A percentile compares a stretch with the other conserved stretches of the same genome.
These are phyloP conservation scores for Russula sp. DNA, from an alignment of 768 basidiomycete genomes.

Conservation along the genomic window DNA sequence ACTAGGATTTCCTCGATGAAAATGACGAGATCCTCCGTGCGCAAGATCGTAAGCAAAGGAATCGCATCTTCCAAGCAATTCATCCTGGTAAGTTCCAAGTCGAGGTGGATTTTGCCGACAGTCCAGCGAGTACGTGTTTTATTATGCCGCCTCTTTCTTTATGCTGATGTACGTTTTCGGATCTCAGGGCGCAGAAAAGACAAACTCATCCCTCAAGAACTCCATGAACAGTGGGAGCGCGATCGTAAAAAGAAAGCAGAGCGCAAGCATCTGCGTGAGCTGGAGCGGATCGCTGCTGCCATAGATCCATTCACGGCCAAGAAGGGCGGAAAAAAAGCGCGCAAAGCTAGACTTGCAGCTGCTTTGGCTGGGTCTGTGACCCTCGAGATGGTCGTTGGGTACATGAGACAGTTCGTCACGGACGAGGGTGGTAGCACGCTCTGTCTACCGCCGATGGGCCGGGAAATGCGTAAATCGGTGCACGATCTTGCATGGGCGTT, in stretches of 20 bases:
- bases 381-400: conserved; percentile 45
- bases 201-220: conserved; percentile 42
- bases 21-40: conserved; percentile 43
- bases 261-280: conserved; percentile 53
- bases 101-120: conserved; percentile 29
- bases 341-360: conserved; percentile 58
- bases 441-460: conserved; percentile 72
- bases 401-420: conserved; percentile 58
- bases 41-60: conserved; percentile 41
- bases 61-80: conserved; percentile 54
- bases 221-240: conserved; percentile 66
- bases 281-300: conserved; percentile 46
- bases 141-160: neutral
- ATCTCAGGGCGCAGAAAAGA: conserved; percentile 40
- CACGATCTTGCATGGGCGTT: conserved; percentile 81
- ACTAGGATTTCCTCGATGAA: conserved; percentile 38
- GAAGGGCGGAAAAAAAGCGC: conserved; percentile 61
- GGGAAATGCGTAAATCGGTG: conserved; percentile 58
- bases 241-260: conserved; percentile 83
- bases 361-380: conserved; percentile 42
- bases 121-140: conserved; percentile 43
- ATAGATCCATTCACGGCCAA: conserved; percentile 57
- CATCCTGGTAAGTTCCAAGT: conserved; percentile 42
- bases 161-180: neutral
- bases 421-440: conserved; percentile 48